Evolutionary conservation across 805 yeast genomes (phyloP), one percentile per base, ranked within the genome.

Genomic region (Candida ponderosae): DNA sequence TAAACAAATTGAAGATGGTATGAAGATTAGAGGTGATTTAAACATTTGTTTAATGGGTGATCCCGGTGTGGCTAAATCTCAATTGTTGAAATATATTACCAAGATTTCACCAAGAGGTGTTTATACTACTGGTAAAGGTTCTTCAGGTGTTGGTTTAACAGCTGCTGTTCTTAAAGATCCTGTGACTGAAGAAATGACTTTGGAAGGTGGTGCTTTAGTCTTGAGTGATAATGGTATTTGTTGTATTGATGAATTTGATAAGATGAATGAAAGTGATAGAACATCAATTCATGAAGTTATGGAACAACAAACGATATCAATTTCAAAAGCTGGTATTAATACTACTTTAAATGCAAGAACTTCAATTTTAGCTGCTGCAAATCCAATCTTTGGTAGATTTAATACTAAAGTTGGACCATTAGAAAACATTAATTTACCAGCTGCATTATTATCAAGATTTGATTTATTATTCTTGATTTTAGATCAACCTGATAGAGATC

Each of bases 141-240:
- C 97, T 4, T 93, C 98, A 0, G 98, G 98, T 40, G 98, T 93
- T 33, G 98, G 98, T 65, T 69, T 93, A 51, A 93, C 98, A 4
- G 98, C 98, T 2, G 98, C 98, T 0, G 98, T 93, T 27, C 88
- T 93, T 95, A 76, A 93, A 53, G 98, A 93, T 59, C 97, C 97
- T 3, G 90, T 89, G n/a, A 93, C 98, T 1, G 98, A 93, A 60
- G 98, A 93, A 62, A 85, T 90, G 95, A 86, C 93, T 14, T 70
- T 93, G 36, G 98, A 93, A 71, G 98, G 97, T 41, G 98, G 98
- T 62, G 97, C 98, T 1, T 69, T 93, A 40, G 97, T 93, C 6
- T 65, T 93, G 39, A 96, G 98, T 0, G 98, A 93, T 63, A 88
- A 90, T 56, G 98, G 98, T 59, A 82, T 93, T 44, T 93, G 97